phyloP scores from a whole-genome alignment of 805 yeast genomes.

The Jamesozyma hellenica region DNA sequence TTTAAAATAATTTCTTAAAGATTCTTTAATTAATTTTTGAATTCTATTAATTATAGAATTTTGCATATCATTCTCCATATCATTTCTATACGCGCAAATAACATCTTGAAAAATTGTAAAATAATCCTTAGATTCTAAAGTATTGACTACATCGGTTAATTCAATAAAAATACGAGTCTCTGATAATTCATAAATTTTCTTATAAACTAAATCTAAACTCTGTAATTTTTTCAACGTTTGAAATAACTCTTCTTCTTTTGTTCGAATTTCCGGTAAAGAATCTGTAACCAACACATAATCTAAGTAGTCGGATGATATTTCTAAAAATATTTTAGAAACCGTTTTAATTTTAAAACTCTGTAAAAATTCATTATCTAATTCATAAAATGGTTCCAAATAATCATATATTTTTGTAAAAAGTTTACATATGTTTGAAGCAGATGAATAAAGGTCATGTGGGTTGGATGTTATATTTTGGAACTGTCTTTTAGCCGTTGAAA shows the following conservation, averaged over 20 bases:
- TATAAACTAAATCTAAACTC: constrained; percentile 11
- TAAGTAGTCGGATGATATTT: constrained; percentile 16
- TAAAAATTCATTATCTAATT: constrained; percentile 12
- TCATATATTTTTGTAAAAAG: constrained; percentile 37
- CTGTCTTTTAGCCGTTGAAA: constrained; percentile 35
- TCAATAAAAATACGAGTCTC: constrained; percentile 13
- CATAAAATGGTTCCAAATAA: constrained; percentile 32
- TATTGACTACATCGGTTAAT: constrained; percentile 19
- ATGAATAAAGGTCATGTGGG: constrained; percentile 11
- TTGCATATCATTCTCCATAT: constrained; percentile 23
- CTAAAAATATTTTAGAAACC: constrained; percentile 22
- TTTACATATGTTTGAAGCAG: constrained; percentile 34
- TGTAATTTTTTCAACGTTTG: constrained; percentile 21
- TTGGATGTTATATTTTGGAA: constrained; percentile 34
- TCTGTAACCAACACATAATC: constrained; percentile 16
- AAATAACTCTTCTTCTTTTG: constrained; percentile 18
- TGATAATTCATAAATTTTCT: constrained; percentile 12
- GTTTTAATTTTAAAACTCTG: constrained; percentile 19
- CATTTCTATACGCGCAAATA: constrained; percentile 19
- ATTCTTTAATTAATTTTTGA: constrained; percentile 21
- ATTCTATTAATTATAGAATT: constrained; percentile 26
- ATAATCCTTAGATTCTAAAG: constrained; percentile 13
- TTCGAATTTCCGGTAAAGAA: constrained; percentile 11
- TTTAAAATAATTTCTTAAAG: constrained; percentile 27
- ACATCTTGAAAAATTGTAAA: constrained; percentile 26